Conservation (phyloP, 2,329 filamentous ascomycete species). For the Fusarium transvaalense region DNA sequence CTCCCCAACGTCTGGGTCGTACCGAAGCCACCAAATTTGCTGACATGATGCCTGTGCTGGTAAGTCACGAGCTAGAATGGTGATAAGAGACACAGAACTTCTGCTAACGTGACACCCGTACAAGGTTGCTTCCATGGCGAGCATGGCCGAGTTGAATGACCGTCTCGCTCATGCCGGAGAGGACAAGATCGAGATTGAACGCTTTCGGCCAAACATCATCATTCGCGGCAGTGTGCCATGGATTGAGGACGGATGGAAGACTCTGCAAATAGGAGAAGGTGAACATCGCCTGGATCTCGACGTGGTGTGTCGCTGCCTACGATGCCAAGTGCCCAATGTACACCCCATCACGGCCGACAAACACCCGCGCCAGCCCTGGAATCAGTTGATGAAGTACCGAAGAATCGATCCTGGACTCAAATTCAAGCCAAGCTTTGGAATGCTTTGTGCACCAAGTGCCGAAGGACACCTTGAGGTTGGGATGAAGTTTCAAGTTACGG, state of each 20-base stretch:
- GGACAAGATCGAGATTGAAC: constrained; percentile 67
- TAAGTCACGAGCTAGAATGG: constrained; percentile 39
- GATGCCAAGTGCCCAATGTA: constrained; percentile 75
- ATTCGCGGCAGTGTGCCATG: constrained; percentile 68
- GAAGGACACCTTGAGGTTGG: constrained; percentile 69
- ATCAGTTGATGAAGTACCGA: constrained; percentile 70
- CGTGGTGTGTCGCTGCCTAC: constrained; percentile 68
- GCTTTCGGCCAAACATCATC: constrained; percentile 74
- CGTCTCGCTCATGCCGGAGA: constrained; percentile 59
- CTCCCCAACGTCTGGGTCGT: constrained; percentile 64
- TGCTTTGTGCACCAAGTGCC: constrained; percentile 70
- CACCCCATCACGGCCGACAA: constrained; percentile 71
- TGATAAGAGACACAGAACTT: constrained; percentile 56
- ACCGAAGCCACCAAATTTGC: constrained; percentile 68
- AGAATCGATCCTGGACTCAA: constrained; percentile 70
- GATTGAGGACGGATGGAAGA: constrained; percentile 74
- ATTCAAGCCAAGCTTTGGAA: constrained; percentile 76
- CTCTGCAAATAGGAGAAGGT: constrained; percentile 59
- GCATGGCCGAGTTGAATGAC: constrained; percentile 68
- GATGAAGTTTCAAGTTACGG: constrained; percentile 68
- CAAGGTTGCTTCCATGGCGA: constrained; percentile 67
- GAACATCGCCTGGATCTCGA: constrained; percentile 60
- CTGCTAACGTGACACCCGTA: constrained; percentile 70
- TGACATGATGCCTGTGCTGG: constrained; percentile 54
- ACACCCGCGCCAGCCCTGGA: constrained; percentile 71